phyloP scores from a whole-genome alignment of 176 grass and related monocot species.

The Hsuehochloa calcarea region DNA sequence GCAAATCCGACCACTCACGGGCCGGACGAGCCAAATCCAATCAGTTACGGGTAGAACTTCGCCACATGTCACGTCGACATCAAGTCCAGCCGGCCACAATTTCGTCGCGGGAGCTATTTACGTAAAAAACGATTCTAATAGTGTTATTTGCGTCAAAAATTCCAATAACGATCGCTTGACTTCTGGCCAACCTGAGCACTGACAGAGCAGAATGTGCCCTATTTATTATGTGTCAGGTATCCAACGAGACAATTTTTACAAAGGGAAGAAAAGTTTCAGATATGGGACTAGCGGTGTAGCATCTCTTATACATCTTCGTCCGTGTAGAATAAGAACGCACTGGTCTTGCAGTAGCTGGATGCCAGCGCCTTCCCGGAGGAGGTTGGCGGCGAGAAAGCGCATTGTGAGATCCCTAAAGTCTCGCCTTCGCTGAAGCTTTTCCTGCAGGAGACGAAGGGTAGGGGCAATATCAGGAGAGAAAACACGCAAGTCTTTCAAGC shows the following conservation, averaged over 20 bases:
- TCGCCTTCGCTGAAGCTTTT: constrained; percentile 46
- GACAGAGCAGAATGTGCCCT: neutral
- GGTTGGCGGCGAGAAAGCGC: constrained; percentile 79
- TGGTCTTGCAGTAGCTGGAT: constrained; percentile 57
- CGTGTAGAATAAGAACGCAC: constrained; percentile 71
- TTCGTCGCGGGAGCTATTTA: too few species aligned
- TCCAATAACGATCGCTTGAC: neutral
- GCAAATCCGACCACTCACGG: too few species aligned
- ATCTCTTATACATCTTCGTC: constrained; percentile 37
- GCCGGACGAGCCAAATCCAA: too few species aligned
- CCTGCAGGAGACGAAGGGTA: constrained; percentile 33
- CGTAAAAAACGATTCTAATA: too few species aligned
- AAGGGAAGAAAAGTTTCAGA: neutral
- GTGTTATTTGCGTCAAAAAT: too few species aligned
- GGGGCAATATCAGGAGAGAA: neutral
- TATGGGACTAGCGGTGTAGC: neutral
- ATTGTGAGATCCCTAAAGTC: constrained; percentile 46
- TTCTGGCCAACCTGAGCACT: neutral
- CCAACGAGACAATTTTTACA: neutral
- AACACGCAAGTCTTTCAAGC: neutral
- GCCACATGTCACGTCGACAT: too few species aligned
- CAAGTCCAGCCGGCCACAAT: too few species aligned
- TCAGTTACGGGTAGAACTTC: too few species aligned
- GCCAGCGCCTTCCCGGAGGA: constrained; percentile 62
- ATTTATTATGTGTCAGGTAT: constrained; percentile 6